Conservation (phyloP, 129 eudicot genomes). For the Arctium lappa region DNA sequence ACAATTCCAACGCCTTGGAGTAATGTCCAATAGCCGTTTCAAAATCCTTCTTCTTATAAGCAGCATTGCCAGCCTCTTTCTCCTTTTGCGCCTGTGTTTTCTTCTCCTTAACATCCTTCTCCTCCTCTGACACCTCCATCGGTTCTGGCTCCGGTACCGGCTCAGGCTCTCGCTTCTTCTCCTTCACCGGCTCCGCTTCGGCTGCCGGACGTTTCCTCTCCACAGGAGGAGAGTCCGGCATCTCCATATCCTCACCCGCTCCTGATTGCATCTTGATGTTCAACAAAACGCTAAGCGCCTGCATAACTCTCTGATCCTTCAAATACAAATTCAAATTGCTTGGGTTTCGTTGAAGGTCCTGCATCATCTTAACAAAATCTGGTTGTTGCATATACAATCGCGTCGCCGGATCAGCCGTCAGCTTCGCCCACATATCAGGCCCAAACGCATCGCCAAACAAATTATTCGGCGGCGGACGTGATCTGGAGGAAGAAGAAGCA, state of each 20-base stretch:
- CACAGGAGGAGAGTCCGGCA: conserved; percentile 29
- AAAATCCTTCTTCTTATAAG: conserved; percentile 93
- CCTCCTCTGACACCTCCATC: conserved; percentile 69
- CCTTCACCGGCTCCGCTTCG: conserved; percentile 54
- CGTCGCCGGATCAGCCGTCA: conserved; percentile 74
- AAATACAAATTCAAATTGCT: conserved; percentile 70
- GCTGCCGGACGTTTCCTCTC: conserved; percentile 56
- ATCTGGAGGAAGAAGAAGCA: conserved; percentile 20
- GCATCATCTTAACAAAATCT: conserved; percentile 82
- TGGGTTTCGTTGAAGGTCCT: conserved; percentile 79
- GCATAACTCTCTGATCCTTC: conserved; percentile 98
- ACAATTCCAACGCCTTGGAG: conserved; percentile 65
- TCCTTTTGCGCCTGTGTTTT: conserved; percentile 69
- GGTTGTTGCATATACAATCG: conserved; percentile 67
- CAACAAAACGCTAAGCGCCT: conserved; percentile 79
- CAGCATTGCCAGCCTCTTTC: conserved; percentile 94
- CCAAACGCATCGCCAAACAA: conserved; percentile 93
- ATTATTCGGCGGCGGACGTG: conserved; percentile 24
- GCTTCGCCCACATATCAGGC: conserved; percentile 92
- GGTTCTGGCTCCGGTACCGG: conserved; percentile 35
- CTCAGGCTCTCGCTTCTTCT: conserved; percentile 50
- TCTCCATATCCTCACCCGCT: conserved; percentile 44
- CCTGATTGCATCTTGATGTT: conserved; percentile 45
- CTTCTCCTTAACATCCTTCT: conserved; percentile 58
- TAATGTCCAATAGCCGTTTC: conserved; percentile 75